Conservation (phyloP, 1,284 basidiomycete genomes). For the Gomphus bonarii region DNA sequence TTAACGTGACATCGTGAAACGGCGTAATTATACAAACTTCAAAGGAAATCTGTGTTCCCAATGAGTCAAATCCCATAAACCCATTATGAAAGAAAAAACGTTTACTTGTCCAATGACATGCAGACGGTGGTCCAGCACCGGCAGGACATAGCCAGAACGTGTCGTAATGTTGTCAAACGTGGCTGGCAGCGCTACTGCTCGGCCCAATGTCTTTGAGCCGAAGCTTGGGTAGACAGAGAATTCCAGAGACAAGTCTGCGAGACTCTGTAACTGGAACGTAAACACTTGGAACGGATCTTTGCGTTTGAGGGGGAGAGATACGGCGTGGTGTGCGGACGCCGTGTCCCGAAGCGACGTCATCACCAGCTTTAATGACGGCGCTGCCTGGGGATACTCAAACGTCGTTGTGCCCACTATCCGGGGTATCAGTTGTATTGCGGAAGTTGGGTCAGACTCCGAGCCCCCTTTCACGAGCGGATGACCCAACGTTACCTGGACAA, state of each 20-base stretch:
- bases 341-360: constrained; percentile 81
- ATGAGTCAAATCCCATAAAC: constrained; percentile 6
- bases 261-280: constrained; percentile 75
- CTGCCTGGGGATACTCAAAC: constrained; percentile 54
- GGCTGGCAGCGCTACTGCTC: constrained; percentile 80
- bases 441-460: constrained; percentile 16
- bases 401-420: constrained; percentile 54
- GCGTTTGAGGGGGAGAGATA: constrained; percentile 67
- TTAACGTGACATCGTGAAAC: constrained; percentile 90
- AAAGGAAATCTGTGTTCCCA: constrained; percentile 61
- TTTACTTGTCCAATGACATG: constrained; percentile 89
- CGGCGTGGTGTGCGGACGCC: constrained; percentile 78
- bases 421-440: constrained; percentile 55
- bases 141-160: constrained; percentile 54
- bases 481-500: constrained; percentile 87
- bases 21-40: constrained; percentile 84
- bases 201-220: constrained; percentile 95
- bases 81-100: constrained; percentile 6
- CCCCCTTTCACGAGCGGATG: constrained; percentile 34
- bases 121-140: constrained; percentile 87
- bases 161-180: constrained; percentile 55
- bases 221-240: constrained; percentile 97
- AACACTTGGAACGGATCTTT: constrained; percentile 74
- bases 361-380: constrained; percentile 87
- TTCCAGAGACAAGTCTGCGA: constrained; percentile 76